These are phyloP conservation scores for Corchorus olitorius DNA, from an alignment of 345 rosid genomes.

Conservation along the genomic window DNA sequence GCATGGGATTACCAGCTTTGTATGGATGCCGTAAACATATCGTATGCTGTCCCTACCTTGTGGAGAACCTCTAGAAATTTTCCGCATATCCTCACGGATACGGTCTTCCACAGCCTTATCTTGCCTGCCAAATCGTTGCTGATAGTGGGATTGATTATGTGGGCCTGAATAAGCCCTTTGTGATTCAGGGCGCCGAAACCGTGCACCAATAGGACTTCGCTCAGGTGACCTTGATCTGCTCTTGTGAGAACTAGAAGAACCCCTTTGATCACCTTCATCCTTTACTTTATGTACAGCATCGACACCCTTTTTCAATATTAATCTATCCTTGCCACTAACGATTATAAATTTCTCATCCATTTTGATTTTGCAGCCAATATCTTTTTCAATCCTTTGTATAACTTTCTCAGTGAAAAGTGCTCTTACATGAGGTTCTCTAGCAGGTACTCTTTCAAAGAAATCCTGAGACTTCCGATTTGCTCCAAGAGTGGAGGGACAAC, in stretches of 20 bases:
- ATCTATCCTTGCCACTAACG: constrained; percentile 94
- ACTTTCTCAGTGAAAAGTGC: constrained; percentile 80
- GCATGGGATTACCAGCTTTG: constrained; percentile 58
- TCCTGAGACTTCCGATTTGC: constrained; percentile 92
- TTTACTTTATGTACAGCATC: constrained; percentile 93
- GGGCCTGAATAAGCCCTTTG: constrained; percentile 58
- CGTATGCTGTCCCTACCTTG: constrained; percentile 98
- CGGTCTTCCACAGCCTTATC: constrained; percentile 72
- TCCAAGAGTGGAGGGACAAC: constrained; percentile 98
- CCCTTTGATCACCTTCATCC: constrained; percentile 69
- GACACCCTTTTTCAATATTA: constrained; percentile 87
- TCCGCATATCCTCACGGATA: constrained; percentile 69
- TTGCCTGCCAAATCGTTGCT: constrained; percentile 67
- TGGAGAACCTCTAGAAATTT: constrained; percentile 78
- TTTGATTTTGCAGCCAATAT: constrained; percentile 86
- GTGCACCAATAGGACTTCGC: constrained; percentile 62
- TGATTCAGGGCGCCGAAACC: constrained; percentile 63
- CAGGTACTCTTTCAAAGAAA: constrained; percentile 90
- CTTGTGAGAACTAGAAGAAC: constrained; percentile 59
- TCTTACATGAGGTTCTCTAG: constrained; percentile 76
- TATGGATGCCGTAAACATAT: constrained; percentile 62
- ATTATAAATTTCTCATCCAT: constrained; percentile 92
- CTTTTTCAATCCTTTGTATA: constrained; percentile 75
- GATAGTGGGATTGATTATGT: constrained; percentile 64
- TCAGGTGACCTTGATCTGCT: constrained; percentile 93